These are phyloP conservation scores for Heteromeles arbutifolia DNA, from an alignment of 306 rosid species.

Conservation along the genomic window DNA sequence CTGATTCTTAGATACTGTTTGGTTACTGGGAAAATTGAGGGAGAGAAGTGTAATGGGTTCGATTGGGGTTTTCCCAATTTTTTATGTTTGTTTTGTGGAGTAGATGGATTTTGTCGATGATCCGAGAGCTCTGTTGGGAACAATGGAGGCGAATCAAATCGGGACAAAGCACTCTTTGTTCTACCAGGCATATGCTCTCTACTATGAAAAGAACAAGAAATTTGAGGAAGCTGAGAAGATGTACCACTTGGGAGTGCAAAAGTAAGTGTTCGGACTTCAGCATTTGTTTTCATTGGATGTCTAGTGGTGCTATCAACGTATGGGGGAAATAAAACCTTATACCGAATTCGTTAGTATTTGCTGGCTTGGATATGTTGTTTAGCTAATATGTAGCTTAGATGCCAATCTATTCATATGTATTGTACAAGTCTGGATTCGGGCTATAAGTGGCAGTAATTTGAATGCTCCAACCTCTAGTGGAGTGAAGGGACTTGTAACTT, in stretches of 20 bases:
- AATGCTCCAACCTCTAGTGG: neutral
- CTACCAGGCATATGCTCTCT: constrained; percentile 73
- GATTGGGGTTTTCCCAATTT: neutral
- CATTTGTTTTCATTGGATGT: neutral
- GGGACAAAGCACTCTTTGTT: constrained; percentile 65
- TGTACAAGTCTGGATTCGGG: neutral
- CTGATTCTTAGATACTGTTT: constrained; percentile 1
- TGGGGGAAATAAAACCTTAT: neutral
- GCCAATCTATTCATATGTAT: neutral
- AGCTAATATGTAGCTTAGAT: neutral
- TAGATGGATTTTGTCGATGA: constrained; percentile 90
- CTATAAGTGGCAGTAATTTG: neutral
- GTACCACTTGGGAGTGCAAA: constrained; percentile 52
- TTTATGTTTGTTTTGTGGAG: constrained; percentile 3
- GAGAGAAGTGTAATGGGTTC: neutral
- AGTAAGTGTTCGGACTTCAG: constrained; percentile 28
- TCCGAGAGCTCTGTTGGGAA: constrained; percentile 47
- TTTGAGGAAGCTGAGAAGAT: constrained; percentile 75
- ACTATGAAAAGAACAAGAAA: constrained; percentile 71
- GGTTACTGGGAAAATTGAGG: constrained; percentile 15
- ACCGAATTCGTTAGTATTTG: neutral
- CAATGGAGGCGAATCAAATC: constrained; percentile 68
- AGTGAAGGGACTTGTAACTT: no score
- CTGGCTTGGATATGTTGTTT: neutral
- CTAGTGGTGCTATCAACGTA: neutral